Evolutionary conservation across 352 stramenopile genomes (phyloP), one percentile per base, ranked within the genome.

Genomic region (Chloridella minuta): DNA sequence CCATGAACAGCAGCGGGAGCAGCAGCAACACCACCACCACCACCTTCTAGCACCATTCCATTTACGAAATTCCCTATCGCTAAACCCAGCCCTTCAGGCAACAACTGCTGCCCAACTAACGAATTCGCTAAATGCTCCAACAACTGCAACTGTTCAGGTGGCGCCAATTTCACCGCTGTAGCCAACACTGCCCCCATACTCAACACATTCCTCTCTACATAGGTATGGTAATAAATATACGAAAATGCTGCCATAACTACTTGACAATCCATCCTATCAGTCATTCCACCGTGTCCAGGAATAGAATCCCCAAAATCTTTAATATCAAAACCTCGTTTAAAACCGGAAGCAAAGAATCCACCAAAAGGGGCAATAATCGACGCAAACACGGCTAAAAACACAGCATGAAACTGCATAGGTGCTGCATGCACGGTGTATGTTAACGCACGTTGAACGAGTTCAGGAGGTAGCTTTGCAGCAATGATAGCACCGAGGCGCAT

Each of bases 231-330:
- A 21, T 87, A 87, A 27, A 87, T 87, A 23, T 87, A 87, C 30
- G 49, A 4, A 16, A 87, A 87, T 2, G 49, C 21, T 2, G 28
- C 86, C 86, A 87, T 87, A n/a, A 87, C 86, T 2, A 87, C 21
- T 89, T 98, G 94, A 88, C 95, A 98, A 90, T 98, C 95, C 92
- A 98, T 97, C 80, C 95, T 92, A 88, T 98, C 95, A 91, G 96
- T 97, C 86, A 98, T 90, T 25, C 95, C 95, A 80, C 95, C 95
- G 88, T 99, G 97, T 86, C 96, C 96, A 0, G 96, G 97, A 87
- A 99, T 98, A 80, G 98, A 90, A 23, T 92, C 94, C 87, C 97
- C 96, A 89, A 99, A 99, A 90, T 99, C 97, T 90, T 99, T 99
- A 85, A 98, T 92, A 80, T 94, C 92, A 90, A 99, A 98, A 23